Percentiles rank a stretch among this genome's conserved stretches.
phyloP scores from a whole-genome alignment of 2,329 filamentous ascomycete species.

The Aureobasidium sp. region DNA sequence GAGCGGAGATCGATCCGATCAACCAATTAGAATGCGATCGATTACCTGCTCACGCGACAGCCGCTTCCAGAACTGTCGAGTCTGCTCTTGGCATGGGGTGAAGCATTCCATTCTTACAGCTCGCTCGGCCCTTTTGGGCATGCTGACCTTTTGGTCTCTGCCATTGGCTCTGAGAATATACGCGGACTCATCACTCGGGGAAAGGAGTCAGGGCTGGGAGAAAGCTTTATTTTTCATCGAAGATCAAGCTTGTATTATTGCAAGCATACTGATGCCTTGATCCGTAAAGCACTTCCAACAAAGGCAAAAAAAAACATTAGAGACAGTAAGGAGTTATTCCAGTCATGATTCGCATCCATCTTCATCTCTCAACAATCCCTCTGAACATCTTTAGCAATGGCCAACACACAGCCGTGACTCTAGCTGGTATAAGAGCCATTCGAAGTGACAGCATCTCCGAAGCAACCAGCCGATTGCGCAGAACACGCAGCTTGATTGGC shows the following conservation, averaged over 20 bases:
- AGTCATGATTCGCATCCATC: background rate
- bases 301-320: background rate
- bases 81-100: background rate
- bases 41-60: slow-evolving; percentile 8
- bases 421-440: background rate
- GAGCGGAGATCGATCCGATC: background rate
- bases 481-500: background rate
- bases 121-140: background rate
- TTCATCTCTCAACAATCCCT: background rate
- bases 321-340: background rate
- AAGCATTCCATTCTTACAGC: background rate
- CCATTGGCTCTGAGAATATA: background rate
- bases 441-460: background rate
- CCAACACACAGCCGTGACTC: background rate
- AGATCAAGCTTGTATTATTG: background rate
- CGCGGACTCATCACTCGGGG: too few relatives aligned
- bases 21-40: background rate
- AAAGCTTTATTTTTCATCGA: background rate
- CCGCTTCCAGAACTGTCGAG: background rate
- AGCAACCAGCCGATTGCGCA: background rate
- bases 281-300: background rate
- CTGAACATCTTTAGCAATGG: background rate
- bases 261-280: background rate
- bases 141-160: background rate
- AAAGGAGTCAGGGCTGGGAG: too few relatives aligned